Evolutionary conservation across 1,284 basidiomycete genomes (phyloP).

Genomic region (Marasmius sp.): DNA sequence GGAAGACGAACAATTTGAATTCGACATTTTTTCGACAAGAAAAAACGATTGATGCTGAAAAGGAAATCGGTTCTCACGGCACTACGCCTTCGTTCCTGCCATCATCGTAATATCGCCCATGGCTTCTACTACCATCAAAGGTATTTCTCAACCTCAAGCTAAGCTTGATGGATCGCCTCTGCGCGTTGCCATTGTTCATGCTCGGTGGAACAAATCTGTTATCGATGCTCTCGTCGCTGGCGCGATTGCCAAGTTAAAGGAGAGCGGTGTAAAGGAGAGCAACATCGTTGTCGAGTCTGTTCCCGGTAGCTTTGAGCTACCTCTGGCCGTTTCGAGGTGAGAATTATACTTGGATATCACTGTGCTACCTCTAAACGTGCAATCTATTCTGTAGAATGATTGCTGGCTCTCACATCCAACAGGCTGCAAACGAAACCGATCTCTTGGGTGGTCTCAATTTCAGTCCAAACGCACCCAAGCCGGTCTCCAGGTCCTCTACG

Average conservation of each 20-base stretch:
- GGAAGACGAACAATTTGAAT: neutral
- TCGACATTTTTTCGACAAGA: neutral
- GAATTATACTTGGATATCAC: conserved; percentile 20
- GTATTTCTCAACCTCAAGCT: conserved; percentile 60
- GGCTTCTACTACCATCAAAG: conserved; percentile 70
- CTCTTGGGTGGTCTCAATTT: conserved; percentile 74
- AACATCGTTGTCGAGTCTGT: conserved; percentile 93
- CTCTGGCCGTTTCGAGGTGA: conserved; percentile 80
- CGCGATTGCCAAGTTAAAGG: conserved; percentile 74
- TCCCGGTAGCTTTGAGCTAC: conserved; percentile 94
- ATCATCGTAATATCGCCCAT: conserved; percentile 21
- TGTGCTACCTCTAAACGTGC: neutral
- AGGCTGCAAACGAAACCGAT: conserved; percentile 70
- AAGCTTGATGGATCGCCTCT: conserved; percentile 77
- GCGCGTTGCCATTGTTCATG: conserved; percentile 89
- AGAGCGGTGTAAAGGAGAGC: conserved; percentile 82
- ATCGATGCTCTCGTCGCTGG: conserved; percentile 85
- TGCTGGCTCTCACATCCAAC: conserved; percentile 81
- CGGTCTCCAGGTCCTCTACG: conserved; percentile 47
- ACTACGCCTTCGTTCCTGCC: conserved; percentile 13
- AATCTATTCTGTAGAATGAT: conserved; percentile 59
- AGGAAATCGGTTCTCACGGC: conserved; percentile 31
- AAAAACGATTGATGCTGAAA: conserved; percentile 15
- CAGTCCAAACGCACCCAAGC: conserved; percentile 34
- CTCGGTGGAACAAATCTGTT: conserved; percentile 88